These are phyloP conservation scores for Pleurozium schreberi DNA, from an alignment of 225 moss, liverwort and hornwort species.

Conservation along the genomic window DNA sequence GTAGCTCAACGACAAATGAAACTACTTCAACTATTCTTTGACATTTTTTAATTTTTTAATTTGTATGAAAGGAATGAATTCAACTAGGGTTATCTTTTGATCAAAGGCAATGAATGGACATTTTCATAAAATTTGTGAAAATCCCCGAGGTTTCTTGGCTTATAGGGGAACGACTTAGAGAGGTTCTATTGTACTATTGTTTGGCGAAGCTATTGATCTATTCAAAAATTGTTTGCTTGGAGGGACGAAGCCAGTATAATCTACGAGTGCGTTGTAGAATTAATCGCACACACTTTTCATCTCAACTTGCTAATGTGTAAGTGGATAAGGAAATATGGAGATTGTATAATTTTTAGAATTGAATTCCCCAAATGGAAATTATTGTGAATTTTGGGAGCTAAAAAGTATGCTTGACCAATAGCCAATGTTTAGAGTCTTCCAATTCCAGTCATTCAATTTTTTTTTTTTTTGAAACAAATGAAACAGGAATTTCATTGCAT, in stretches of 20 bases:
- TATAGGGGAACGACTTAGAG: too few relatives aligned
- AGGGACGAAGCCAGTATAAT: not conserved
- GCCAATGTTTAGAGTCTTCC: too few relatives aligned
- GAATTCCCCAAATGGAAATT: too few relatives aligned
- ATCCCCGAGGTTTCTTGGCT: too few relatives aligned
- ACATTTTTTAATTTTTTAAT: too few relatives aligned
- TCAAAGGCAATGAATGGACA: not conserved
- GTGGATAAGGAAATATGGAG: too few relatives aligned
- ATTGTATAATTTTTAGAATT: not conserved
- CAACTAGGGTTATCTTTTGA: not conserved
- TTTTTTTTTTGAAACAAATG: too few relatives aligned
- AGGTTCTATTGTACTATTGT: too few relatives aligned
- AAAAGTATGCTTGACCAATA: too few relatives aligned
- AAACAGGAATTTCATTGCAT: too few relatives aligned
- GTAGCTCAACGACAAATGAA: not conserved
- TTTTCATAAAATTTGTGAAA: not conserved
- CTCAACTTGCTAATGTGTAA: not conserved
- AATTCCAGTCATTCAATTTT: too few relatives aligned
- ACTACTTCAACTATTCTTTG: not conserved
- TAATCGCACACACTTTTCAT: not conserved
- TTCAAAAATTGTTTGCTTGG: not conserved
- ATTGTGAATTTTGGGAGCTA: too few relatives aligned
- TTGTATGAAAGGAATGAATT: not conserved
- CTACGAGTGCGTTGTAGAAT: not conserved
- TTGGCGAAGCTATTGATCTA: fast-evolving